Evolutionary conservation across 441 rosid genomes (phyloP).

Genomic region (Bocquillonia castaneifolia): DNA sequence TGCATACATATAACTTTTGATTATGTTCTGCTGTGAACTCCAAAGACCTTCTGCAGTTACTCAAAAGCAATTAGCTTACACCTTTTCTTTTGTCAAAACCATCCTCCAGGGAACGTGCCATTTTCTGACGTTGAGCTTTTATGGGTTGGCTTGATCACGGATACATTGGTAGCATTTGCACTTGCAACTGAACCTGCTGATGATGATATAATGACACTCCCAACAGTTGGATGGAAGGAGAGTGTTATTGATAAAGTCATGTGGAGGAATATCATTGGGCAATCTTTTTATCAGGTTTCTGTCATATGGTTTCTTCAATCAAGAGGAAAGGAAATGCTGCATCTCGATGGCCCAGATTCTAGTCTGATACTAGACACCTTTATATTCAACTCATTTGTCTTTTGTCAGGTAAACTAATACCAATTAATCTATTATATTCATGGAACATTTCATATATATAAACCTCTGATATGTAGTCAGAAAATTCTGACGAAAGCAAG

Average conservation of each 20-base stretch:
- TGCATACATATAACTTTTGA: background rate
- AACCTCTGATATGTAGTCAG: too few relatives aligned
- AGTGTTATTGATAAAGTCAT: conserved; percentile 43
- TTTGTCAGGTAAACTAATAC: conserved; percentile 78
- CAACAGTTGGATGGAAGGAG: conserved; percentile 42
- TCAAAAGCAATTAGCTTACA: background rate
- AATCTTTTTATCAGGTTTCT: conserved; percentile 39
- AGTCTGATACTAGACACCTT: conserved; percentile 38
- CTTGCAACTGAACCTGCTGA: conserved; percentile 51
- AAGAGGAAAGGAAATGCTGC: conserved; percentile 33
- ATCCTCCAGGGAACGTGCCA: conserved; percentile 37
- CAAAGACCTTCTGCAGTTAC: conserved; percentile 6
- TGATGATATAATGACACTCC: conserved; percentile 38
- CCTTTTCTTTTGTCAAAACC: background rate
- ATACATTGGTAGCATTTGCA: conserved; percentile 54
- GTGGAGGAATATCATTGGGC: conserved; percentile 51
- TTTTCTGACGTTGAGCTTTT: conserved; percentile 51
- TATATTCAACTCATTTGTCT: conserved; percentile 49
- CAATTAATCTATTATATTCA: background rate
- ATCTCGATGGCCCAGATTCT: conserved; percentile 35
- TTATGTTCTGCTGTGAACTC: background rate
- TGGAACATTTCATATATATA: too few relatives aligned
- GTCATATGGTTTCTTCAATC: conserved; percentile 41
- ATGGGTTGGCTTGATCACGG: conserved; percentile 62
- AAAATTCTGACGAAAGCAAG: too few relatives aligned